Percentiles rank a stretch among this genome's conserved stretches.
phyloP scores from a whole-genome alignment of 1,284 basidiomycete species.

The Pseudozyma thailandica region DNA sequence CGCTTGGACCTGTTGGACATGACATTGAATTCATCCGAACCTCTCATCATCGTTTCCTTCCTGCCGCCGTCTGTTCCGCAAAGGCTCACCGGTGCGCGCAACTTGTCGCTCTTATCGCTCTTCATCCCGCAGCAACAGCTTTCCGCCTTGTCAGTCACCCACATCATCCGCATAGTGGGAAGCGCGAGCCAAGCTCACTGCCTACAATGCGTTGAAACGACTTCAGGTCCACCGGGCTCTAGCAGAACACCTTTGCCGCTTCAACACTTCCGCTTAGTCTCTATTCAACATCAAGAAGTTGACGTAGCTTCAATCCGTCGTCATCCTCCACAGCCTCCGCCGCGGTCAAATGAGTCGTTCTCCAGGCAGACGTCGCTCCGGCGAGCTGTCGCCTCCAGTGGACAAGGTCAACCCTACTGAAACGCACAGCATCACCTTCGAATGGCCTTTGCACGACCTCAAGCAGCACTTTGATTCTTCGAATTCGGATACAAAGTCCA shows the following conservation, averaged over 20 bases:
- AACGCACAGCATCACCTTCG: conserved; percentile 52
- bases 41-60: too few relatives aligned
- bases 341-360: conserved; percentile 24
- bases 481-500: conserved; percentile 67
- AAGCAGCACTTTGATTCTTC: conserved; percentile 67
- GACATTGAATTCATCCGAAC: too few relatives aligned
- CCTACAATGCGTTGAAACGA: background rate
- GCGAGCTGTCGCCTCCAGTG: conserved; percentile 20
- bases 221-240: too few relatives aligned
- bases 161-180: background rate
- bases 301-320: too few relatives aligned
- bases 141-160: background rate
- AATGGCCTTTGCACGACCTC: conserved; percentile 65
- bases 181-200: background rate
- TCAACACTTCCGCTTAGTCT: too few relatives aligned
- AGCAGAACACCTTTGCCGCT: too few relatives aligned
- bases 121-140: too few relatives aligned
- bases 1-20: background rate
- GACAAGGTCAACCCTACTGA: conserved; percentile 44
- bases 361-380: conserved; percentile 28
- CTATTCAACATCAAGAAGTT: too few relatives aligned
- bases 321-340: background rate
- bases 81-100: background rate
- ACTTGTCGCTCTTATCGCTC: background rate
- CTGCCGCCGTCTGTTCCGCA: background rate